Base-by-base conservation (phyloP, 78 protist species). In the Dictyostelium capitatum region DNA sequence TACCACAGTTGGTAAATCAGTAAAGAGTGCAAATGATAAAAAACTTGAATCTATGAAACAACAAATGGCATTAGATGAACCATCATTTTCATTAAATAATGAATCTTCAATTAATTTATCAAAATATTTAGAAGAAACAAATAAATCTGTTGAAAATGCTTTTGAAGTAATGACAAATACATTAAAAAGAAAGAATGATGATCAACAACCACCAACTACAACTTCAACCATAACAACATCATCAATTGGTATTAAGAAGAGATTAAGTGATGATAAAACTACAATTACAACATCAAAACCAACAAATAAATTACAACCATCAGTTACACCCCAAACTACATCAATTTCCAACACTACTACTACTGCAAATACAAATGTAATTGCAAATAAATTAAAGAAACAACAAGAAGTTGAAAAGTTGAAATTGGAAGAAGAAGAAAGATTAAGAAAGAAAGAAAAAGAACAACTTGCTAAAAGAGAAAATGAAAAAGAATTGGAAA, bases 351-450 rank as follows among this genome's bases (percentile, higher is more conserved):
- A 5, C 41, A 30, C 1, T 1, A 65, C n/a, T n/a, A n/a, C n/a
- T n/a, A 1, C 15, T 23, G 32, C 17, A 28, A 32, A 23, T 62
- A 62, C 15, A 19, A 64, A 28, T 64, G 41, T n/a, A 23, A 50
- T 28, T 4, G 41, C 83, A 79, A 50, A 28, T 56, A 54, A 79
- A 56, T 48, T 37, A 25, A 75, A 75, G 81, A 75, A 75, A 67
- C 75, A 75, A 75, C 64, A 43, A 4, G 81, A 75, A 48, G 17
- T 75, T 19, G 81, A 75, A 17, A 75, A 50, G 50, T n/a, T 41
- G n/a, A 75, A n/a, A 48, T n/a, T 23, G 32, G 81, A 75, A 25
- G 81, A 75, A 75, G 81, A 75, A 17, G 81, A 75, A 75, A 75
- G 43, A 75, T 48, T 75, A 14, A 75, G 54, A 75, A 75, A 75